Conservation (phyloP, 1,284 basidiomycete species). For the Malassezia equina region DNA sequence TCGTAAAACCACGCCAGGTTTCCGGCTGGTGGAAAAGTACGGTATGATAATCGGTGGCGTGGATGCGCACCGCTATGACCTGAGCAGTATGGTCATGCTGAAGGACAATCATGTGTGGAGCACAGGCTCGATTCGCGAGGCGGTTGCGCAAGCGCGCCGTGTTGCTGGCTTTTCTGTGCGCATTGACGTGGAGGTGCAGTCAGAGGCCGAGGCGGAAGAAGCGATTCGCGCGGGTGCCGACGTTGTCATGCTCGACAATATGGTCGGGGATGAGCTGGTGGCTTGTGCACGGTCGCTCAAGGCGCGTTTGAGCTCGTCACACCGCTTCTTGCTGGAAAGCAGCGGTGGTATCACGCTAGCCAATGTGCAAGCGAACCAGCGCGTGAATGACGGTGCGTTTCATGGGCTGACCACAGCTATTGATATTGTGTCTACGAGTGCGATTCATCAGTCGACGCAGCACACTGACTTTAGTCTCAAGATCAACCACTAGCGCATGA, state of each 20-base stretch:
- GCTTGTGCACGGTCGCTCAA: conserved; percentile 28
- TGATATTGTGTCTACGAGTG: conserved; percentile 42
- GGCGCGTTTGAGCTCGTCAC: conserved; percentile 13
- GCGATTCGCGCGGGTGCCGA: conserved; percentile 93
- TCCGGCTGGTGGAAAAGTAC: conserved; percentile 95
- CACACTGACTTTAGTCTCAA: conserved; percentile 46
- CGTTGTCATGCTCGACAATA: conserved; percentile 82
- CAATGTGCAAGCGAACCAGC: conserved; percentile 31
- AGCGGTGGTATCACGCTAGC: conserved; percentile 40
- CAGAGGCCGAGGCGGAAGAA: conserved; percentile 81
- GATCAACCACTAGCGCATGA: conserved; percentile 31
- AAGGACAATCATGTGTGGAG: conserved; percentile 99
- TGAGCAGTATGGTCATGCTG: conserved; percentile 98
- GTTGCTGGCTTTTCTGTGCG: conserved; percentile 86
- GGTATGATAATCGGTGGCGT: conserved; percentile 97
- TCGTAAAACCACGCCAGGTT: conserved; percentile 91
- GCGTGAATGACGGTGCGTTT: conserved; percentile 28
- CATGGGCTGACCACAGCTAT: conserved; percentile 22
- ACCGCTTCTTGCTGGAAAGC: conserved; percentile 39
- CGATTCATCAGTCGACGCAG: conserved; percentile 46
- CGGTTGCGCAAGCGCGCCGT: conserved; percentile 69
- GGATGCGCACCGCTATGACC: conserved; percentile 89
- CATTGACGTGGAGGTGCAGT: conserved; percentile 87
- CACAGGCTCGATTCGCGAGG: conserved; percentile 81
- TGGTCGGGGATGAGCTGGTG: conserved; percentile 36